Conservation (phyloP, 2,329 filamentous ascomycete genomes). For the Rhexocercosporidium sp. region DNA sequence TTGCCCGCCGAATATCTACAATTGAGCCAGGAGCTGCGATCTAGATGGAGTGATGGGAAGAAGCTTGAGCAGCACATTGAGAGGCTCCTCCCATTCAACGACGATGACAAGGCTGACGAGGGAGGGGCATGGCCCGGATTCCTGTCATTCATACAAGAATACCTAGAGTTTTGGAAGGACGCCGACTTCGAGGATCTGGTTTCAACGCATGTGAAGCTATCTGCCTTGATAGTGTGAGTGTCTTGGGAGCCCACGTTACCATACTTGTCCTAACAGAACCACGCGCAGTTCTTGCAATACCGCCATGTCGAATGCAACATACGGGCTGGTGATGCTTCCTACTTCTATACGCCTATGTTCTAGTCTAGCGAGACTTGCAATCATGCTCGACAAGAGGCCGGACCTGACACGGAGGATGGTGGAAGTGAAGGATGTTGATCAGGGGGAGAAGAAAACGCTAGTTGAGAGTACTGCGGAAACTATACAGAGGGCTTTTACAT, state of each 20-base stretch:
- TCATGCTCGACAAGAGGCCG: constrained; percentile 80
- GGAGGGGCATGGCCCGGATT: constrained; percentile 78
- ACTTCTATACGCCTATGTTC: constrained; percentile 83
- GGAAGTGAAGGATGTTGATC: constrained; percentile 53
- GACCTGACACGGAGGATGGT: constrained; percentile 74
- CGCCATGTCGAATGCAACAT: constrained; percentile 77
- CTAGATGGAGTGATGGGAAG: constrained; percentile 54
- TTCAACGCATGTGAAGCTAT: constrained; percentile 76
- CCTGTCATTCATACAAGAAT: constrained; percentile 78
- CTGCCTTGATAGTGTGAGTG: constrained; percentile 74
- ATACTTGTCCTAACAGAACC: constrained; percentile 15
- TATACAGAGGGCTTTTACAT: constrained; percentile 88
- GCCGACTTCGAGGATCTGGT: constrained; percentile 78
- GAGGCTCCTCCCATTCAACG: constrained; percentile 66
- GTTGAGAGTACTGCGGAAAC: constrained; percentile 89
- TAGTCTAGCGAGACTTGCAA: constrained; percentile 80
- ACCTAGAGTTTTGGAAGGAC: constrained; percentile 80
- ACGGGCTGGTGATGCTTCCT: constrained; percentile 81
- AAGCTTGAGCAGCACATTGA: constrained; percentile 69
- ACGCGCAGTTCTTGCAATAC: constrained; percentile 74
- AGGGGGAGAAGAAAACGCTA: constrained; percentile 75
- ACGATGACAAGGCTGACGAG: constrained; percentile 66
- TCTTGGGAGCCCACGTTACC: neutral
- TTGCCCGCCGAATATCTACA: constrained; percentile 69
- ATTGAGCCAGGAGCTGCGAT: constrained; percentile 70